Evolutionary conservation across 805 yeast genomes (phyloP), one percentile per base, ranked within the genome.

Genomic region (Nadsonia fulvescens): DNA sequence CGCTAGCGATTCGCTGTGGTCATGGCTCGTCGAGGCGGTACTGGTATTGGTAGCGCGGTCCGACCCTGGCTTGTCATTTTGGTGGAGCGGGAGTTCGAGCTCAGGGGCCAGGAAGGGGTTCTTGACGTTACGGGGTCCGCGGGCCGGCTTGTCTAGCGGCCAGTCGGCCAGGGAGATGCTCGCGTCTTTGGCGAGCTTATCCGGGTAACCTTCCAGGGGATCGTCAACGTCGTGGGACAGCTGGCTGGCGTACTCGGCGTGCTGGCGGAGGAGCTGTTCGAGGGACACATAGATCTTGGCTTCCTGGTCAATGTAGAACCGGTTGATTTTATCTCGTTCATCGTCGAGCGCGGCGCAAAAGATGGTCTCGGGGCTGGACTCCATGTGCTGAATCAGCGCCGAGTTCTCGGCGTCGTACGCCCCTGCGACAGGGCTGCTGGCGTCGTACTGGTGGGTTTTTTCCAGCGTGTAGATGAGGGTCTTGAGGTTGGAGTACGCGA

Each of bases 401-500:
- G 35, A 28, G 20, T 46, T 47, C 7, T 37, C 46, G 8, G 28
- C 33, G 6, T 33, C 38, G 19, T 8, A 17, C 9, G n/a, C n/a
- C 9, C 8, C 19, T 9, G 8, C n/a, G 19, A 17, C 19, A 9
- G 19, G 19, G 19, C 9, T 17, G 9, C n/a, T 17, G n/a, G 8
- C 19, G 19, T 17, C 19, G 8, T n/a, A n/a, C n/a, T n/a, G n/a
- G n/a, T n/a, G n/a, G 28, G 76, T 81, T 41, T 83, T 61, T 44
- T 89, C 95, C 24, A 86, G 58, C 10, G 70, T 58, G 48, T 83
- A 86, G 15, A 83, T 76, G 21, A 77, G 61, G 53, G 78, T 79
- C 49, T 89, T 86, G 32, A 89, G 57, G 19, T 77, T 71, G 1
- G 93, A 76, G 50, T 86, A 86, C 29, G 91, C 83, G 30, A 86